Conservation (phyloP, 2,329 filamentous ascomycete genomes). For the Colletotrichum camelliae region DNA sequence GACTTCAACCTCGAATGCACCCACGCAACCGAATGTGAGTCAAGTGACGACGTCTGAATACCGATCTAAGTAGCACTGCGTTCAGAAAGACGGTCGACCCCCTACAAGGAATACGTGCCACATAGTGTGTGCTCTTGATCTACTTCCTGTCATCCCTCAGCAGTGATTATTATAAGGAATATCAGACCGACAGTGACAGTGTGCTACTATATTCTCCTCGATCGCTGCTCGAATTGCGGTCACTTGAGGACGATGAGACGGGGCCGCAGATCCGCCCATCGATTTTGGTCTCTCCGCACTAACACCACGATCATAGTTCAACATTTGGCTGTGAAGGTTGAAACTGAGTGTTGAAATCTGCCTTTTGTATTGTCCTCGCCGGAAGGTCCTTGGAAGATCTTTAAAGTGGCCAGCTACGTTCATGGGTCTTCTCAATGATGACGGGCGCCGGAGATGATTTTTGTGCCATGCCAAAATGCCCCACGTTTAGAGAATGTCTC, state of each 20-base stretch:
- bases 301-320: neutral
- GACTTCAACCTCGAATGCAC: neutral
- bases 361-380: neutral
- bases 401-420: neutral
- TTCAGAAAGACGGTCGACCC: too few species aligned
- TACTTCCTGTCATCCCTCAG: neutral
- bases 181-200: neutral
- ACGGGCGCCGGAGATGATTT: neutral
- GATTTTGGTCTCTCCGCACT: rapidly evolving
- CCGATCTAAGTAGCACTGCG: neutral
- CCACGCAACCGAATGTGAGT: neutral
- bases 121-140: neutral
- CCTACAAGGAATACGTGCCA: neutral
- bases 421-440: neutral
- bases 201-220: rapidly evolving
- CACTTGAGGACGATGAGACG: neutral
- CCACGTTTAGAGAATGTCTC: neutral
- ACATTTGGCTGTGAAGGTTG: neutral
- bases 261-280: neutral
- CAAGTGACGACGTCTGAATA: neutral
- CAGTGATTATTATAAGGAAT: neutral
- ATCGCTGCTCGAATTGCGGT: neutral
- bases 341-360: neutral
- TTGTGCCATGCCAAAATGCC: neutral
- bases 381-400: neutral